Percentiles rank a stretch among this genome's conserved stretches.
Conservation (phyloP, 2,329 filamentous ascomycete genomes). For the Microcyclosporella mali region DNA sequence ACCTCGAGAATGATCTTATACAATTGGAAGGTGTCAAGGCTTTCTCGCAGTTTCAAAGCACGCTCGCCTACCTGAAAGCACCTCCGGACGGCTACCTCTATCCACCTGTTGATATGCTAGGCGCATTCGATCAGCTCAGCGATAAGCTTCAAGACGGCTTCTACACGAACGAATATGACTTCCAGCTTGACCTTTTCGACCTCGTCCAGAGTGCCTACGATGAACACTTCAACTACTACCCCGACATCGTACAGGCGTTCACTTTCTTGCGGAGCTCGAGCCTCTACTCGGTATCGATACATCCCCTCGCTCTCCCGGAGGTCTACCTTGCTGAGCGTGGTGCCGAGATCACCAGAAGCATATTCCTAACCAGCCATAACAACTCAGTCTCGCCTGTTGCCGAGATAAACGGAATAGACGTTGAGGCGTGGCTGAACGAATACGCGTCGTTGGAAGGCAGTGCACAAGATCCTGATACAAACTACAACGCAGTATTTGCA, state of each 20-base stretch:
- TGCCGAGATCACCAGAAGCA: conserved; percentile 21
- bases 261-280: conserved; percentile 26
- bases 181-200: conserved; percentile 33
- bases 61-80: conserved; percentile 35
- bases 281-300: conserved; percentile 28
- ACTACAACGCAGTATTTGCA: conserved; percentile 37
- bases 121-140: conserved; percentile 32
- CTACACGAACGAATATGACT: conserved; percentile 38
- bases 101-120: conserved; percentile 35
- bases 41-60: conserved; percentile 36
- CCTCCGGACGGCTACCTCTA: conserved; percentile 33
- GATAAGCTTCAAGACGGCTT: conserved; percentile 25
- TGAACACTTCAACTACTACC: conserved; percentile 36
- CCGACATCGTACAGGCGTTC: conserved; percentile 35
- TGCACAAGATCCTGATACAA: conserved; percentile 37
- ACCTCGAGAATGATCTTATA: neutral
- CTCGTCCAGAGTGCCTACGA: conserved; percentile 36
- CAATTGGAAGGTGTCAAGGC: conserved; percentile 3
- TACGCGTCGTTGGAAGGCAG: conserved; percentile 28
- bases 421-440: conserved; percentile 30
- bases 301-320: conserved; percentile 33
- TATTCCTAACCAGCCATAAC: neutral
- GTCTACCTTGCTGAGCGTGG: conserved; percentile 25
- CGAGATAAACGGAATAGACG: conserved; percentile 34
- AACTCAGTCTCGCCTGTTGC: conserved; percentile 30